Base-by-base conservation (phyloP, 441 rosid species). In the Euphorbia corollata region DNA sequence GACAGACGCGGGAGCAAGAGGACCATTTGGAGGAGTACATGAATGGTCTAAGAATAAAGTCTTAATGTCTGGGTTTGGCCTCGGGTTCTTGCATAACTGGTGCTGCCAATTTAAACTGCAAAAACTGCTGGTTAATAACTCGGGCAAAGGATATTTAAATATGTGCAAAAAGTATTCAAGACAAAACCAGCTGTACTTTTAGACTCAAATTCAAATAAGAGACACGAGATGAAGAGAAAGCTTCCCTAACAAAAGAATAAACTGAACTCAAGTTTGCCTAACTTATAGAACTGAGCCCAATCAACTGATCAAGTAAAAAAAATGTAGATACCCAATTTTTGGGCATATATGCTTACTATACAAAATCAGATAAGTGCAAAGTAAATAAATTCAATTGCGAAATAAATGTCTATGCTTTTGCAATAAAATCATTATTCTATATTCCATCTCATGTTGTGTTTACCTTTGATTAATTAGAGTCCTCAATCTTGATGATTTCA, bases 51-150 rank as follows among this genome's bases (percentile, higher is more conserved):
- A 85, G 78, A 93, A 93, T 73, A 93, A 64, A 58, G 98, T 93
- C 77, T 88, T 90, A 59, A 90, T 93, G 71, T 89, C 91, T 53
- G 98, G 95, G 68, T 92, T 89, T 61, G 91, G 70, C 82, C 90
- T 83, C 8, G 93, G 96, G 69, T 88, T 89, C 85, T 89, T 88
- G 82, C 98, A 89, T 57, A 87, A 69, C 73, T 85, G 88, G 79
- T 92, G 98, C 87, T 92, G 96, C 96, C 96, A 89, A 66, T 87
- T 87, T 78, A 92, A 84, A 67, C 98, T 92, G 86, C 68, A 83
- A 68, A 36, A 63, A 43, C 43, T 59, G 71, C 56, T 56, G 20
- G 63, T 60, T 36, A 66, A 41, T n/a, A 20, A 61, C 55, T 30
- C 43, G 34, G 4, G 45, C 53, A 68, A 50, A 62, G 9, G 23